Evolutionary conservation across 2,329 filamentous ascomycete genomes (phyloP), one percentile per base, ranked within the genome.

Genomic region (Hymenoscyphus linearis): DNA sequence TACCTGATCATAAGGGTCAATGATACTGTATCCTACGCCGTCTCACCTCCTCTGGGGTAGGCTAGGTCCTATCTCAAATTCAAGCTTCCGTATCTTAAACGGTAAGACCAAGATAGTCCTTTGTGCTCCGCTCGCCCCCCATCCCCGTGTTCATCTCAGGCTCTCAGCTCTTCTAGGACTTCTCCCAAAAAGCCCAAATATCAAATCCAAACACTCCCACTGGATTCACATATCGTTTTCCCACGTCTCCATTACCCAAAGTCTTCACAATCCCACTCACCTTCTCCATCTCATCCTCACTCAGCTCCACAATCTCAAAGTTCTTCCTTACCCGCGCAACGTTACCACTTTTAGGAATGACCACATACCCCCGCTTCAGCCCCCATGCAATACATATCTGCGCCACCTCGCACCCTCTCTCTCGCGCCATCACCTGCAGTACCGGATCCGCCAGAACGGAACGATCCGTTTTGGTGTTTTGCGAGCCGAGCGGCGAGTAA

Each of bases 171-270:
- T 47, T 18, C 18, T 18, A 47, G 18, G 12, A 22, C 40, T 47
- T 18, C 18, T 18, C 40, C 40, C 40, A 47, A 47, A 47, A 47
- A 47, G 40, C n/a, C 40, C 40, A 87, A 58, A 89, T 81, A 67
- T 90, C 79, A 73, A 87, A 88, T 2, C 88, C 88, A 73, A 91
- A 90, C 1, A 85, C 87, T 63, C 89, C 86, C 79, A 87, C 89
- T 86, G 90, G 90, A 77, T 91, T 89, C 64, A 91, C 87, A 69
- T 91, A 90, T 36, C 88, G 83, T 52, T 80, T 83, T 74, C 89
- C 85, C 58, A 86, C 56, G 37, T 58, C 56, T n/a, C 22, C 34
- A 44, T 37, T 52, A 2, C 56, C 56, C 35, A 58, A 10, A 50
- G 85, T 84, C 72, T 83, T 79, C 0, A 85, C 85, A 2, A 89